Percentiles rank a stretch among this genome's conserved stretches.
Conservation (phyloP, 495 filamentous ascomycete genomes). For the Daldinia decipiens region DNA sequence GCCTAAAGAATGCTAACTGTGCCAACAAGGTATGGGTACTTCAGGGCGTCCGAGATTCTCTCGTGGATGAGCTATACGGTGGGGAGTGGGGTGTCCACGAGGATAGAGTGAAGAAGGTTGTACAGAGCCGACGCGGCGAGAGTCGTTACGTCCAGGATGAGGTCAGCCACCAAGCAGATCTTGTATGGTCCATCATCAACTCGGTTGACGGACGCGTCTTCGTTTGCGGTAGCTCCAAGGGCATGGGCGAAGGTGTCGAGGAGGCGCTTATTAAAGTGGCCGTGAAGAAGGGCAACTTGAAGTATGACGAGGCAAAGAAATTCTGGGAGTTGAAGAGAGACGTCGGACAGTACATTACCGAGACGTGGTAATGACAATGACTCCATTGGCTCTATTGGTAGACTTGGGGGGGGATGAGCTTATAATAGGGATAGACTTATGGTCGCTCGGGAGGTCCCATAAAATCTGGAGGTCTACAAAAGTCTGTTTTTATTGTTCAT, state of each 20-base stretch:
- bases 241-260: slow-evolving; percentile 98
- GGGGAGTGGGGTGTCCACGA: slow-evolving; percentile 97
- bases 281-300: slow-evolving; percentile 81
- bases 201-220: slow-evolving; percentile 92
- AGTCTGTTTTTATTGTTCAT: slow-evolving; percentile 23
- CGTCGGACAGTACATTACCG: slow-evolving; percentile 86
- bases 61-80: slow-evolving; percentile 93
- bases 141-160: slow-evolving; percentile 90
- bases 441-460: neutral
- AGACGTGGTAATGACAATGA: slow-evolving; percentile 64
- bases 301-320: slow-evolving; percentile 73
- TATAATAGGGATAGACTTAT: neutral
- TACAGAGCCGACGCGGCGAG: slow-evolving; percentile 82
- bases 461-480: neutral
- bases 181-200: slow-evolving; percentile 97
- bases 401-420: neutral
- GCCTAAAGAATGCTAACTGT: slow-evolving; percentile 94
- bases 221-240: slow-evolving; percentile 91
- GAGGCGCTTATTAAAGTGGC: slow-evolving; percentile 80
- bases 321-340: slow-evolving; percentile 89
- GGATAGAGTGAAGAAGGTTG: slow-evolving; percentile 89
- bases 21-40: slow-evolving; percentile 99
- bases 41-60: slow-evolving; percentile 92
- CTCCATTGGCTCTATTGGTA: neutral
- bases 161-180: slow-evolving; percentile 84